phyloP scores from a whole-genome alignment of 768 basidiomycete species.

The Lactarius trivialis region DNA sequence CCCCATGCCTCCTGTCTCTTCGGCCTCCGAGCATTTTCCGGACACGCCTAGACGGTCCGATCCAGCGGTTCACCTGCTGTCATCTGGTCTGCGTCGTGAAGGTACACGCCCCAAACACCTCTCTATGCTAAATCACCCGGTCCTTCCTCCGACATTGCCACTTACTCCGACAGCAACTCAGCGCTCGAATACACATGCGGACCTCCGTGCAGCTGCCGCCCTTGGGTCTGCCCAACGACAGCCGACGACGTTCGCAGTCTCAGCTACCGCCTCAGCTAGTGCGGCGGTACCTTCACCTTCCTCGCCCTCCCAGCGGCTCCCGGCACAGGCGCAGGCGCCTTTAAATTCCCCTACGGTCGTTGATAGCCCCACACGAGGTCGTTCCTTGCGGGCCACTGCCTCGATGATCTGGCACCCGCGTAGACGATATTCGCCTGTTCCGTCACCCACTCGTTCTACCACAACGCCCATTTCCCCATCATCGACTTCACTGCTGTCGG shows the following conservation, averaged over 20 bases:
- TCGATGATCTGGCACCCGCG: slow-evolving; percentile 13
- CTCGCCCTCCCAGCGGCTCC: background rate
- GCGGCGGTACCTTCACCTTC: background rate
- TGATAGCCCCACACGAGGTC: slow-evolving; percentile 8
- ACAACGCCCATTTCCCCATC: slow-evolving; percentile 15
- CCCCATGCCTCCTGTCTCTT: background rate
- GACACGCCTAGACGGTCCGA: slow-evolving; percentile 1
- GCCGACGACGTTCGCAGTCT: background rate
- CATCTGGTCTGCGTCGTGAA: background rate
- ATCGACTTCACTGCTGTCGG: slow-evolving; percentile 2
- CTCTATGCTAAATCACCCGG: slow-evolving; percentile 14
- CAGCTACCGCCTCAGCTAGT: background rate
- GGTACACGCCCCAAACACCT: slow-evolving; percentile 17
- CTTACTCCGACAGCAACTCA: background rate
- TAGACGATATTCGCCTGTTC: slow-evolving; percentile 6
- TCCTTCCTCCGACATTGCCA: slow-evolving; percentile 2
- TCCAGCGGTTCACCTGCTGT: background rate
- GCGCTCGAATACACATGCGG: background rate
- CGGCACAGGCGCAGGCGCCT: background rate
- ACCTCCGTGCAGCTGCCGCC: background rate
- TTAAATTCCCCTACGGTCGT: background rate
- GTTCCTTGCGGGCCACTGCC: slow-evolving; percentile 8
- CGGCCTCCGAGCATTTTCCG: slow-evolving; percentile 1
- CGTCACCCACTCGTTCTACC: slow-evolving; percentile 12
- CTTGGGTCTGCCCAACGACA: background rate